Evolutionary conservation across 2,329 filamentous ascomycete genomes (phyloP).

Genomic region (Diaporthe citriasiana): DNA sequence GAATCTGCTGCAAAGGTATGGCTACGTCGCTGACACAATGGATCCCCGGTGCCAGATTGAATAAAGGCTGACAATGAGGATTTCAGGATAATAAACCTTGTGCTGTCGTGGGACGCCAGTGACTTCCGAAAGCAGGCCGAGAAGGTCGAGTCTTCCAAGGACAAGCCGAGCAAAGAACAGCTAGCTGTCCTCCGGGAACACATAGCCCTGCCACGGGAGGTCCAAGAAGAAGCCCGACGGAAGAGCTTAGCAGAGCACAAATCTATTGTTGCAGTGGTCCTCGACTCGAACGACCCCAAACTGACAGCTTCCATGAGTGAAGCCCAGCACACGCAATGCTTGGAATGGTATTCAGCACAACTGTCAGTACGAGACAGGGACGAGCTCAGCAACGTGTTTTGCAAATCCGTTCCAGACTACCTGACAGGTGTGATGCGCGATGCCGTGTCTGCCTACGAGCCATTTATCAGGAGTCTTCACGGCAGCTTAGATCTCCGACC

Average conservation of each 20-base stretch:
- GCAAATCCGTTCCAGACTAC: slow-evolving; percentile 77
- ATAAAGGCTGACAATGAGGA: slow-evolving; percentile 33
- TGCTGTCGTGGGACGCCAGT: slow-evolving; percentile 79
- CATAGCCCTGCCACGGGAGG: slow-evolving; percentile 63
- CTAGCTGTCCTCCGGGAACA: slow-evolving; percentile 73
- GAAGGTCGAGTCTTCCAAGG: slow-evolving; percentile 74
- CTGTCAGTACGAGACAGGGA: slow-evolving; percentile 82
- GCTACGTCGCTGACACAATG: neutral
- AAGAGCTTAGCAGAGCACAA: slow-evolving; percentile 64
- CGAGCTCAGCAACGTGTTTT: slow-evolving; percentile 76
- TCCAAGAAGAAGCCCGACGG: slow-evolving; percentile 72
- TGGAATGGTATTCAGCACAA: slow-evolving; percentile 79
- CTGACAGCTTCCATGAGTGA: slow-evolving; percentile 65
- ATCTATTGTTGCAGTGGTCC: slow-evolving; percentile 78
- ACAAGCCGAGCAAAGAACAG: slow-evolving; percentile 71
- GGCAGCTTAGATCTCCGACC: slow-evolving; percentile 78
- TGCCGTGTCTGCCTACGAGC: slow-evolving; percentile 77
- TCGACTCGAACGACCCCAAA: slow-evolving; percentile 65
- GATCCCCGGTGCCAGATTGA: accelerated
- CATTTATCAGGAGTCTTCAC: slow-evolving; percentile 80
- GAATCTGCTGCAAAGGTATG: slow-evolving; percentile 78
- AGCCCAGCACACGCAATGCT: slow-evolving; percentile 72
- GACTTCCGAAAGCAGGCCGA: slow-evolving; percentile 77
- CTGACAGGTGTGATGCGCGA: slow-evolving; percentile 79
- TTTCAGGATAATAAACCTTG: slow-evolving; percentile 77